These are phyloP conservation scores for Sambucus nigra DNA, from an alignment of 129 eudicot species.

Conservation along the genomic window DNA sequence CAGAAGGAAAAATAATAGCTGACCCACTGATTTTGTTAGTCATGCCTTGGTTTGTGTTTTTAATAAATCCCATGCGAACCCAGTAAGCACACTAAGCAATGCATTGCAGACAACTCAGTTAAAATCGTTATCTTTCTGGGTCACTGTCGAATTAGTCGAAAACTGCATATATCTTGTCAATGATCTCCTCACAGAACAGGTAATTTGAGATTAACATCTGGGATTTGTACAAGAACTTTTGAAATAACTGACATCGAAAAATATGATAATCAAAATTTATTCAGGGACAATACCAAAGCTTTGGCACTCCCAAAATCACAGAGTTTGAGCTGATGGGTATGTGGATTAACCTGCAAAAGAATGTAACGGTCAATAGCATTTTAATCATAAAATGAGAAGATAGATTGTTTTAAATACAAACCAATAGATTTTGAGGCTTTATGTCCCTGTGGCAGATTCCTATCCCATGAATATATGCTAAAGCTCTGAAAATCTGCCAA, in stretches of 20 bases:
- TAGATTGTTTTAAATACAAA: slow-evolving; percentile 11
- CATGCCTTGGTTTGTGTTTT: too few relatives aligned
- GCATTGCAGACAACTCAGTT: too few relatives aligned
- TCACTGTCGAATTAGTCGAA: too few relatives aligned
- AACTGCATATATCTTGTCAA: too few relatives aligned
- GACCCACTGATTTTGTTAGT: too few relatives aligned
- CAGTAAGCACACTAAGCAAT: too few relatives aligned
- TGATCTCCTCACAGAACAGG: too few relatives aligned
- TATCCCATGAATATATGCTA: slow-evolving; percentile 66
- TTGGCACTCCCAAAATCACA: slow-evolving; percentile 79
- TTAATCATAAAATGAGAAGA: not conserved
- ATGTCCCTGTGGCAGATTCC: slow-evolving; percentile 79
- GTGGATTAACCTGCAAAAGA: slow-evolving; percentile 59
- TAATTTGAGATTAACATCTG: too few relatives aligned
- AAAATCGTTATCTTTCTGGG: too few relatives aligned
- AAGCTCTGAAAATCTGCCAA: slow-evolving; percentile 55
- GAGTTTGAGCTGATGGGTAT: slow-evolving; percentile 64
- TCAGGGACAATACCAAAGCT: slow-evolving; percentile 36
- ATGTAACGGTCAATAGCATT: not conserved
- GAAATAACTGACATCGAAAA: not conserved
- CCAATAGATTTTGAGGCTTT: slow-evolving; percentile 68
- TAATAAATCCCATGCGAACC: too few relatives aligned
- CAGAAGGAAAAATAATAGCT: too few relatives aligned
- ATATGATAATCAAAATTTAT: not conserved
- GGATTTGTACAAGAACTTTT: not conserved